phyloP scores from a whole-genome alignment of 805 yeast genomes.

The Candida michaelii region DNA sequence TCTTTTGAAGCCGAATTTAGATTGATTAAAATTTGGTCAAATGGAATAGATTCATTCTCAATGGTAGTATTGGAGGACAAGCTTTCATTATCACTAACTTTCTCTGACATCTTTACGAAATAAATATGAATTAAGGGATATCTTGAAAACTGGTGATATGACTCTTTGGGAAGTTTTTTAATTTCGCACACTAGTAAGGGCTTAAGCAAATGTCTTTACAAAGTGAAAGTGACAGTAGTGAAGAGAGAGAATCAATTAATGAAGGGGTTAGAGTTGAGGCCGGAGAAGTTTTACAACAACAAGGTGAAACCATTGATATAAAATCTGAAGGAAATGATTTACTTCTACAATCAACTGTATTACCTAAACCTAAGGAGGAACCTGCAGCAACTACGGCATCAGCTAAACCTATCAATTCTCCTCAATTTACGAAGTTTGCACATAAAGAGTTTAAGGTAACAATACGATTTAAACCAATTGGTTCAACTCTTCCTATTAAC shows the following conservation, averaged over 20 bases:
- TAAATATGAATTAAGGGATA: no score
- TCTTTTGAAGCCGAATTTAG: slow-evolving; percentile 34
- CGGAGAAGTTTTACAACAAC: no score
- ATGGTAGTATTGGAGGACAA: slow-evolving; percentile 20
- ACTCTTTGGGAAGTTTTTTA: neutral
- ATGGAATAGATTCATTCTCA: slow-evolving; percentile 19
- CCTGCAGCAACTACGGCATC: no score
- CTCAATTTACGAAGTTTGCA: neutral
- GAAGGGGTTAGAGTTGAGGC: neutral
- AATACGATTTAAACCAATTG: slow-evolving; percentile 59
- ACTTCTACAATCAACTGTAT: no score
- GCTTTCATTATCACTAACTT: slow-evolving; percentile 21
- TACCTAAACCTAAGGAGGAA: no score
- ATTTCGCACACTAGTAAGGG: neutral
- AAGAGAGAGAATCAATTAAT: neutral
- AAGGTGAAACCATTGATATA: no score
- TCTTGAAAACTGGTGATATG: no score
- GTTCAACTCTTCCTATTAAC: slow-evolving; percentile 50
- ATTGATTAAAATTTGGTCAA: slow-evolving; percentile 27
- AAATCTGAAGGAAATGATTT: no score
- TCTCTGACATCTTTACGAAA: neutral
- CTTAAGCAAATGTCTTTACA: slow-evolving; percentile 6
- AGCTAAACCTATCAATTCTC: no score
- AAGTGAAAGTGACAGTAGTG: slow-evolving; percentile 10
- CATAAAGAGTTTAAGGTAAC: slow-evolving; percentile 32